Conservation (phyloP, 257 asterid species). For the Orobanche coerulescens region DNA sequence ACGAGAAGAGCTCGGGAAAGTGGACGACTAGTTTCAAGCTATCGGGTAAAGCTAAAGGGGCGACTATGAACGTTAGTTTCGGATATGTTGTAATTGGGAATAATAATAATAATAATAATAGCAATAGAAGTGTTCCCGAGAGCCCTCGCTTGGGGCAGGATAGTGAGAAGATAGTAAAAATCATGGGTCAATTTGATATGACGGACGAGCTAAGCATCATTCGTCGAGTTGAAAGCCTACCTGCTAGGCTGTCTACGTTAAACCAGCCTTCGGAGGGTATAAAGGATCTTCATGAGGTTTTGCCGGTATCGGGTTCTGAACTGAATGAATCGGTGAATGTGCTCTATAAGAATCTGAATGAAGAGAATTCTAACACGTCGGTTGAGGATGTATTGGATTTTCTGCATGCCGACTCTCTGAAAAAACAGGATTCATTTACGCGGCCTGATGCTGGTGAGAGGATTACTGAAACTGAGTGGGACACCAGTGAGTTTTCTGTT, state of each 20-base stretch:
- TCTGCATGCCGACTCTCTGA: conserved; percentile 18
- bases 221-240: conserved; percentile 54
- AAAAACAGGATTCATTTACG: conserved; percentile 23
- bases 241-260: conserved; percentile 37
- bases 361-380: conserved; percentile 33
- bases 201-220: conserved; percentile 27
- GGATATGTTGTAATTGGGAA: conserved; percentile 52
- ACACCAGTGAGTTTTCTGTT: conserved; percentile 29
- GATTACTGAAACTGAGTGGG: conserved; percentile 33
- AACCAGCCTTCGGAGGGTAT: conserved; percentile 45
- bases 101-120: conserved; percentile 18
- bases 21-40: conserved; percentile 90
- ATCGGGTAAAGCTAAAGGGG: conserved; percentile 83
- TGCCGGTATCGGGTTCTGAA: conserved; percentile 49
- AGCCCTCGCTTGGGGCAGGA: conserved; percentile 28
- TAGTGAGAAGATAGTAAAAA: conserved; percentile 27
- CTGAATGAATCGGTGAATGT: conserved; percentile 55
- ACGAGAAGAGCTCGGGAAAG: conserved; percentile 75
- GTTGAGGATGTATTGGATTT: conserved; percentile 30
- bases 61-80: conserved; percentile 70
- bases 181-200: conserved; percentile 26
- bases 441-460: conserved; percentile 32
- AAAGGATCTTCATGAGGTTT: conserved; percentile 81
- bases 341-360: conserved; percentile 65
- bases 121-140: conserved; percentile 30